Evolutionary conservation across 164 flowering plant species (phyloP).

Genomic region (Akebia trifoliata): DNA sequence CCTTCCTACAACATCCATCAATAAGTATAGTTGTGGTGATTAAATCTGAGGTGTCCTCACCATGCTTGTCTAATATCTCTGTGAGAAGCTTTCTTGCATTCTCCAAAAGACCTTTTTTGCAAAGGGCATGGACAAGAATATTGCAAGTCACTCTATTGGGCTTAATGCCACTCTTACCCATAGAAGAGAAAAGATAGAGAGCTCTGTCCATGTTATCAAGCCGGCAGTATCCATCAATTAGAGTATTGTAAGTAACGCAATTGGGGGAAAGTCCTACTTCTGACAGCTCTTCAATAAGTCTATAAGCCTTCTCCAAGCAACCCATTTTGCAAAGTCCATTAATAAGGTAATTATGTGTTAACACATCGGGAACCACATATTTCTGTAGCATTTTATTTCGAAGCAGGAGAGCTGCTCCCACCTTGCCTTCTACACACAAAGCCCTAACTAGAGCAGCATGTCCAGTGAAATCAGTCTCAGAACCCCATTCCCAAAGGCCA

Average conservation of each 20-base stretch:
- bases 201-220: slow-evolving; percentile 54
- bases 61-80: slow-evolving; percentile 37
- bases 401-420: slow-evolving; percentile 51
- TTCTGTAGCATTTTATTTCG: slow-evolving; percentile 38
- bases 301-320: slow-evolving; percentile 48
- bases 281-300: slow-evolving; percentile 50
- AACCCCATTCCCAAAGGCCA: slow-evolving; percentile 8
- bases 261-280: slow-evolving; percentile 55
- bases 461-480: slow-evolving; percentile 13
- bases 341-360: slow-evolving; percentile 59
- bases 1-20: slow-evolving; percentile 49
- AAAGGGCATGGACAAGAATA: slow-evolving; percentile 60
- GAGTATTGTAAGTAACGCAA: slow-evolving; percentile 56
- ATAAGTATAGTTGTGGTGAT: slow-evolving; percentile 68
- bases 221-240: slow-evolving; percentile 58
- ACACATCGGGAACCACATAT: slow-evolving; percentile 39
- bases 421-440: slow-evolving; percentile 53
- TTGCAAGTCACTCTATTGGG: slow-evolving; percentile 65
- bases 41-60: slow-evolving; percentile 31
- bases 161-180: slow-evolving; percentile 38
- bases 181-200: slow-evolving; percentile 37
- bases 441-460: slow-evolving; percentile 30
- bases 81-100: slow-evolving; percentile 47
- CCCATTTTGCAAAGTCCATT: slow-evolving; percentile 60
- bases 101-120: slow-evolving; percentile 51